Percentiles rank a stretch among this genome's conserved stretches.
phyloP scores from a whole-genome alignment of 1,284 basidiomycete species.

The Phellopilus nigrolimitatus region DNA sequence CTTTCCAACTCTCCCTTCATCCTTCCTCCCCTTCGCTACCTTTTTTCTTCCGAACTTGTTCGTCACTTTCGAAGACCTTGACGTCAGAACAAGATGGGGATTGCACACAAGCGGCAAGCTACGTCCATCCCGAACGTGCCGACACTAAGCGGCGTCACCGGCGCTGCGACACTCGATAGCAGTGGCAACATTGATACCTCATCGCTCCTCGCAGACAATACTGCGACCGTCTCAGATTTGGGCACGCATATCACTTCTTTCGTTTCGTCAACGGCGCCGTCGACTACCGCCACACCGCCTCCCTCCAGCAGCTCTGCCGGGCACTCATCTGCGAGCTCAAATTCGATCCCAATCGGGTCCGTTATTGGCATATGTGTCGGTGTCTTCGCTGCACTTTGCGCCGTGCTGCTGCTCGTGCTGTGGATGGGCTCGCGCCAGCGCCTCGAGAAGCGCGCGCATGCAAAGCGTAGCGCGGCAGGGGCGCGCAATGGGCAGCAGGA shows the following conservation, averaged over 20 bases:
- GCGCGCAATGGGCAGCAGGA: no score
- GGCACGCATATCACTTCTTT: no score
- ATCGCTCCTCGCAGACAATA: not conserved
- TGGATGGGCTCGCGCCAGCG: conserved; percentile 1
- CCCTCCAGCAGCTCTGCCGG: not conserved
- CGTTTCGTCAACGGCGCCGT: not conserved
- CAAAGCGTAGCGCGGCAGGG: not conserved
- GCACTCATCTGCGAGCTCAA: not conserved
- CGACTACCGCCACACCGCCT: not conserved
- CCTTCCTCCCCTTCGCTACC: not conserved
- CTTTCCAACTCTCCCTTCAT: not conserved
- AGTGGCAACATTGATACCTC: not conserved
- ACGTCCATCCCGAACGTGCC: not conserved
- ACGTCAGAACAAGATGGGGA: not conserved
- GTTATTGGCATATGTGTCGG: conserved; percentile 20
- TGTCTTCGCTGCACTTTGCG: conserved; percentile 13
- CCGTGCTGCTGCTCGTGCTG: conserved; percentile 11
- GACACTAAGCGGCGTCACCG: not conserved
- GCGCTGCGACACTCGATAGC: not conserved
- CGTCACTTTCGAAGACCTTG: no score
- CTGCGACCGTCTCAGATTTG: not conserved
- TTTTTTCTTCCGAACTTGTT: no score
- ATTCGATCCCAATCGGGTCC: conserved; percentile 15
- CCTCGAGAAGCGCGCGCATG: not conserved
- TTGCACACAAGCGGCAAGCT: conserved; percentile 1